Evolutionary conservation across 176 grass and related monocot species (phyloP).

Genomic region (barley (Hordeum vulgare)): DNA sequence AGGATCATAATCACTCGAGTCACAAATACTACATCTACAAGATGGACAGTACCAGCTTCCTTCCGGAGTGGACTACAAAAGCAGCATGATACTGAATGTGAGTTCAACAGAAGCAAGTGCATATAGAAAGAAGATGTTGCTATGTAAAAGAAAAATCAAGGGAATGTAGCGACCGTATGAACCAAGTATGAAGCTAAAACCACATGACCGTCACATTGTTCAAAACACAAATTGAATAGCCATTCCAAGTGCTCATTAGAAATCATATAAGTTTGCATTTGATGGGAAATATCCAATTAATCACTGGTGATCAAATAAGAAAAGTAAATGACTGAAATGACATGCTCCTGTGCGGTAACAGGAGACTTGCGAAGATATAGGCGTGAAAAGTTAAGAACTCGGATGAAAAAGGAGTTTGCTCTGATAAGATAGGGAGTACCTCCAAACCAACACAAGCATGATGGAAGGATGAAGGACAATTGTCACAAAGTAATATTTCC

Average conservation of each 20-base stretch:
- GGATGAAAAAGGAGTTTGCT: neutral
- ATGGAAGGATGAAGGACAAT: conserved; percentile 73
- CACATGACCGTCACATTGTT: neutral
- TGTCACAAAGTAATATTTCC: conserved; percentile 53
- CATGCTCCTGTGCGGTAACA: conserved; percentile 7
- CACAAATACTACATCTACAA: conserved; percentile 62
- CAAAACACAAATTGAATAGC: neutral
- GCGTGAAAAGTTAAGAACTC: neutral
- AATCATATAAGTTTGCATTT: neutral
- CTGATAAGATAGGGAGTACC: conserved; percentile 28
- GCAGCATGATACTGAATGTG: conserved; percentile 6
- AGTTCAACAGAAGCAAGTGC: conserved; percentile 18
- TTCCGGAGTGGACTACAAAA: conserved; percentile 48
- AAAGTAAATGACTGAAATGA: neutral
- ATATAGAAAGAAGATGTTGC: conserved; percentile 5
- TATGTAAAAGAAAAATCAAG: conserved; percentile 11
- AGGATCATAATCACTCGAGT: conserved; percentile 45
- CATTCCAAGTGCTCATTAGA: conserved; percentile 10
- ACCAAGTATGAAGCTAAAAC: neutral
- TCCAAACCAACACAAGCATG: conserved; percentile 56
- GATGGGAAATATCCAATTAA: neutral
- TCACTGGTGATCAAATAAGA: neutral
- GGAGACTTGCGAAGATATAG: neutral
- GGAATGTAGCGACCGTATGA: neutral
- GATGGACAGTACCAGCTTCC: conserved; percentile 75